Conservation (phyloP, 495 filamentous ascomycete genomes). For the Neurospora hispaniola region DNA sequence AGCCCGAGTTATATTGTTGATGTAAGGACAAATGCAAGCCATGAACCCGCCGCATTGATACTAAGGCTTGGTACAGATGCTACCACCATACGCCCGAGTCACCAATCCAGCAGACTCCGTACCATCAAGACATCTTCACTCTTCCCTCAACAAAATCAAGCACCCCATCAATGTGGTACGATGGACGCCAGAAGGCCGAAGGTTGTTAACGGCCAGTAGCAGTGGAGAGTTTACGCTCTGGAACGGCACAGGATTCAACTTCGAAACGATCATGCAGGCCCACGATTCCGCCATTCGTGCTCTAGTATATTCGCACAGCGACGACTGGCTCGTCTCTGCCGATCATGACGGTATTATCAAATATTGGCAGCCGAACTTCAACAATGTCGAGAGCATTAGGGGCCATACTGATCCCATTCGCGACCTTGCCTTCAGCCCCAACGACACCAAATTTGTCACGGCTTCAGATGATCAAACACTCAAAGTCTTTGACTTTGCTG, state of each 20-base stretch:
- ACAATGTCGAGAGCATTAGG: constrained; percentile 91
- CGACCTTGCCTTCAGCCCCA: constrained; percentile 87
- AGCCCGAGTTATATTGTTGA: constrained; percentile 82
- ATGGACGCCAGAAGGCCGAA: constrained; percentile 93
- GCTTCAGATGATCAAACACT: constrained; percentile 87
- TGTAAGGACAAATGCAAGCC: constrained; percentile 40
- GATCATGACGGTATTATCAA: constrained; percentile 93
- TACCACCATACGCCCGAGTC: constrained; percentile 67
- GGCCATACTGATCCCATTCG: constrained; percentile 83
- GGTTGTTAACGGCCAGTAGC: constrained; percentile 82
- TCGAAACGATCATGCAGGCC: constrained; percentile 97
- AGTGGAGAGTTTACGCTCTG: constrained; percentile 97
- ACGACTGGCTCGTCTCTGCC: constrained; percentile 93
- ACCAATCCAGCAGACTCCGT: constrained; percentile 70
- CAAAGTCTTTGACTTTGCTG: constrained; percentile 95
- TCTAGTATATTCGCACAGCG: constrained; percentile 79
- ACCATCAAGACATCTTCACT: constrained; percentile 82
- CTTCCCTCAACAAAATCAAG: constrained; percentile 93
- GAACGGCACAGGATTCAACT: constrained; percentile 99
- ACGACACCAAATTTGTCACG: constrained; percentile 89
- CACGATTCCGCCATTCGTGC: constrained; percentile 90
- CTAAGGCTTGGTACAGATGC: constrained; percentile 50
- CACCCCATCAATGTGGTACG: constrained; percentile 94
- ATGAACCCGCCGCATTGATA: background rate
- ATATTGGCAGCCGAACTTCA: constrained; percentile 99